Base-by-base conservation (phyloP, 306 rosid genomes). In the Clitoria ternatea region DNA sequence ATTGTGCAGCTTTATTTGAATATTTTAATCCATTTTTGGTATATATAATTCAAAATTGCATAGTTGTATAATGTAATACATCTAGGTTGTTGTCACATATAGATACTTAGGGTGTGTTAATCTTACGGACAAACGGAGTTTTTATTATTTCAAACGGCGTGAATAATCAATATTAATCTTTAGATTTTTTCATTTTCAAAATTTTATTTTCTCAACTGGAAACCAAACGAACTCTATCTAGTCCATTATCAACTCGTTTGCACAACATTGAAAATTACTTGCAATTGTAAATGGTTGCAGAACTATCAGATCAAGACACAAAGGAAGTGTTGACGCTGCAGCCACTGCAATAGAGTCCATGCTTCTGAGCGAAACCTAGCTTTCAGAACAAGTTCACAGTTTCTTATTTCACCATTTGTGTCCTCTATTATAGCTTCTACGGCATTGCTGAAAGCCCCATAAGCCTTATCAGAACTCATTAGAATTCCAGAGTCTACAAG, bases 401-500 rank as follows among this genome's bases (percentile, higher is more conserved):
- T 84, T 0, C 88, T 63, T 10, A 92, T 43, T 18, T 15, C n/a
- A 8, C 89, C 96, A 73, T 68, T 76, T 1, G 50, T 70, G 62
- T 82, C 96, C 0, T 72, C 49, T 11, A 88, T 72, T 49, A 88
- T 86, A 1, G 14, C 62, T 69, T 88, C 92, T 27, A 90, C 86
- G 9, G 85, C 86, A 76, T 92, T 88, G 76, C 97, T 88, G 1
- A 90, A 85, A 37, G 92, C 97, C 9, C 97, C 97, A 73, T 90
- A 92, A 8, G 96, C 87, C 17, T 73, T 18, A 0, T 18, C 63
- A 1, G 86, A 32, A 26, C 92, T 90, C 4, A 92, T 53, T 63
- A 92, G 78, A 63, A 92, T 86, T 39, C 96, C 96, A 29, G 74
- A 69, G 5, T 82, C 86, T 0, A 83, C 67, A 30, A 72, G 26